Base-by-base conservation (phyloP, 768 basidiomycete species). In the Suillus spraguei region DNA sequence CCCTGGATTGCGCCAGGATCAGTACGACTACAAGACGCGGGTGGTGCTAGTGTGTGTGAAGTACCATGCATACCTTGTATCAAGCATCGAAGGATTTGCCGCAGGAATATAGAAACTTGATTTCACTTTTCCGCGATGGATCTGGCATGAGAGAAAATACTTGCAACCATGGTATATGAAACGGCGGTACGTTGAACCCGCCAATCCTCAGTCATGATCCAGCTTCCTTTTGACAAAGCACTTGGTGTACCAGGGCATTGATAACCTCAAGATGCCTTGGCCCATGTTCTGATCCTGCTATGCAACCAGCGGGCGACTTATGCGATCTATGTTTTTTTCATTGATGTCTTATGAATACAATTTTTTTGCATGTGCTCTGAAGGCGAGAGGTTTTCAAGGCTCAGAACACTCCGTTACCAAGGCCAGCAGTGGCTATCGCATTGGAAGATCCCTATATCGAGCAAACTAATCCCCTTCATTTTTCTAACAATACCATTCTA, bases 21-120 rank as follows among this genome's bases (percentile, higher is more conserved):
- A 16, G 84, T 84, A 64, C 85, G 85, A 6, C 86, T 61, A 87
- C 41, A 42, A 42, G 4, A 42, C 17, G 41, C 3, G 75, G 73
- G 33, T 67, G 60, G 20, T 69, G 28, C 28, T 4, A 28, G 28
- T 28, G 66, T 9, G 71, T 68, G 17, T 67, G 65, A 75, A 66
- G 83, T 77, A 42, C 82, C 83, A 61, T 79, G 4, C 28, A 65
- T 64, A 83, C 64, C 69, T 80, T 81, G 78, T 83, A 85, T 80
- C 82, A 84, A 14, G 83, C 83, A 66, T 81, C 69, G 69, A 70
- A 74, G 17, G 70, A 67, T 61, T 77, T 74, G 28, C 70, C 74
- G 63, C 60, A 16, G 72, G 63, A 6, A 71, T 65, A 7, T 22
- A 14, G 0, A 44, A 77, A 77, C 4, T 68, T 62, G 24, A 67